phyloP scores from a whole-genome alignment of 192 early-diverging fungal genomes.

The Entrophospora sp. region DNA sequence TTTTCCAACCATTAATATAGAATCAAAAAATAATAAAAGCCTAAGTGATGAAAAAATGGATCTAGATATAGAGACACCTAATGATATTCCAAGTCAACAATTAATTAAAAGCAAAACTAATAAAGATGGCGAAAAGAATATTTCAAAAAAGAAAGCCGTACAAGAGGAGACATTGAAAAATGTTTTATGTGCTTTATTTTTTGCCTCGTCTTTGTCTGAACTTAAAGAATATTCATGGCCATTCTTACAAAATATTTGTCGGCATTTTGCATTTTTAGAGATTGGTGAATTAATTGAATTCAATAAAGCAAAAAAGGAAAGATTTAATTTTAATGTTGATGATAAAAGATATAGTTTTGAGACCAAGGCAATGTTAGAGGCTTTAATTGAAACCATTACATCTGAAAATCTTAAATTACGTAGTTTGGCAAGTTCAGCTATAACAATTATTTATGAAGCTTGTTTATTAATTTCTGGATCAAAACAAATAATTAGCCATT shows the following conservation, averaged over 20 bases:
- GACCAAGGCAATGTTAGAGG: conserved; percentile 68
- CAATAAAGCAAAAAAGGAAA: conserved; percentile 33
- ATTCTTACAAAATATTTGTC: conserved; percentile 55
- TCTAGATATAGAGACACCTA: conserved; percentile 14
- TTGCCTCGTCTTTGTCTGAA: conserved; percentile 48
- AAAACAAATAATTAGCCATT: conserved; percentile 50
- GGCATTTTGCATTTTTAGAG: conserved; percentile 69
- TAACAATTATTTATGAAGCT: conserved; percentile 56
- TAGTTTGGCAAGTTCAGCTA: conserved; percentile 52
- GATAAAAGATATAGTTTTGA: conserved; percentile 39
- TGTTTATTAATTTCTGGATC: conserved; percentile 45
- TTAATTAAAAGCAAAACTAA: conserved; percentile 21
- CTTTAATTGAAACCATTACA: conserved; percentile 69
- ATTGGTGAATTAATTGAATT: conserved; percentile 58
- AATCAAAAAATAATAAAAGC: not conserved
- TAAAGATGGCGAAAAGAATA: conserved; percentile 46
- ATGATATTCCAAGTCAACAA: not conserved
- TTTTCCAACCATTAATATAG: not conserved
- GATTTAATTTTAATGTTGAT: conserved; percentile 41
- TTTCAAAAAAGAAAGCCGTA: conserved; percentile 13
- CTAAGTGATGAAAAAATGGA: conserved; percentile 24
- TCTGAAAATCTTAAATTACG: conserved; percentile 53
- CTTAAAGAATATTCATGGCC: conserved; percentile 53
- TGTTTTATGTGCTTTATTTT: conserved; percentile 56
- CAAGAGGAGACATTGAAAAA: conserved; percentile 57